Base-by-base conservation (phyloP, 441 rosid genomes). In the Kokia cookei region DNA sequence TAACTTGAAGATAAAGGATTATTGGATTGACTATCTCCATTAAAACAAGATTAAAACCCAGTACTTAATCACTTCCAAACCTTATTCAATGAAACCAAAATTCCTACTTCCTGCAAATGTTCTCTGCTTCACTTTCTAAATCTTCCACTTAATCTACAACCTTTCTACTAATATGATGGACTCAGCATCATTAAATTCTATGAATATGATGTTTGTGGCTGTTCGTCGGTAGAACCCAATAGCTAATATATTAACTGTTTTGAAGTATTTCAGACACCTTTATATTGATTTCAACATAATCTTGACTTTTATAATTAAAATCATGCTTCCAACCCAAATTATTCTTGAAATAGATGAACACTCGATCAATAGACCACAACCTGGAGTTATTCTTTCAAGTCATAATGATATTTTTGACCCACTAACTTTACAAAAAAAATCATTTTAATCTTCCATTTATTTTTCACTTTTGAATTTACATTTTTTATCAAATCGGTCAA, bases 21-120 rank as follows among this genome's bases (percentile, higher is more conserved):
- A 53, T 55, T 45, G 74, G 76, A 79, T 61, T 37, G 88, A 82
- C 83, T 77, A 82, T 62, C 65, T 67, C 85, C 75, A 82, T 60
- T 32, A 32, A 48, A 37, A 13, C 5, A 45, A 72, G 32, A 60
- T 45, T 43, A 55, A 2, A 32, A 24, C 6, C 35, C 61, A 69
- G n/a, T 17, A 69, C 53, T 69, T 58, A 68, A 53, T 51, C 47
- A 32, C n/a, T 5, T 69, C 17, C 29, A 51, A 14, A n/a, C 32
- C 47, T 51, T 35, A 29, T 48, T 32, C 37, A 32, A 32, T 32
- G 7, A 43, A 50, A 48, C 26, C 22, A 26, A 9, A 45, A 24
- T 8, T 6, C 69, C 1, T 5, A 40, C 15, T 10, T 24, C 24
- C 29, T 19, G 29, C 51, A 42, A 11, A 64, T 3, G 2, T 24